Evolutionary conservation across 495 filamentous ascomycete genomes (phyloP).

Genomic region (Staphylotrichum longicolle): DNA sequence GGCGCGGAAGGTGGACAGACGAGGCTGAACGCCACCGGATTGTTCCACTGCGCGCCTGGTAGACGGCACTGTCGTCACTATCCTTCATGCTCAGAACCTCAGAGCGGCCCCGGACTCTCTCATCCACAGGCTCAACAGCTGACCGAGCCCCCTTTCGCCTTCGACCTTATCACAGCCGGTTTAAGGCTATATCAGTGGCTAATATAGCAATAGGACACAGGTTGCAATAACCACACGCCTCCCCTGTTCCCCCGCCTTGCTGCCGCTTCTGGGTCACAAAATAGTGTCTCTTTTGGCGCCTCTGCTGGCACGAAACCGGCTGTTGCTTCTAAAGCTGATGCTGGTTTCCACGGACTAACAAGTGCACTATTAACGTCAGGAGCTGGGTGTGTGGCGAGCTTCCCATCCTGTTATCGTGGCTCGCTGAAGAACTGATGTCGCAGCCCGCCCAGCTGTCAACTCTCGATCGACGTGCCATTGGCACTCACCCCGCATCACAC

Average conservation of each 20-base stretch:
- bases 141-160: conserved; percentile 38
- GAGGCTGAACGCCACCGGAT: too few species aligned
- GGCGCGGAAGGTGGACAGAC: too few species aligned
- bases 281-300: background rate
- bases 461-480: conserved; percentile 19
- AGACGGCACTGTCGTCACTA: background rate
- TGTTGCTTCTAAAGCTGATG: too few species aligned
- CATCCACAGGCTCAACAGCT: background rate
- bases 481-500: conserved; percentile 9
- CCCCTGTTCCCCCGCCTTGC: conserved; percentile 12
- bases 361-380: too few species aligned
- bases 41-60: too few species aligned
- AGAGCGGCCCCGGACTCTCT: background rate
- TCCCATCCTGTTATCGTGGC: background rate
- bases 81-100: conserved; percentile 1
- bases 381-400: too few species aligned
- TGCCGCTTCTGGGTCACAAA: background rate
- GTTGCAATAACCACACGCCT: conserved; percentile 25
- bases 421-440: conserved; percentile 20
- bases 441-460: conserved; percentile 22
- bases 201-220: conserved; percentile 34
- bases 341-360: too few species aligned
- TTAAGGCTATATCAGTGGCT: conserved; percentile 45
- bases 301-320: too few species aligned
- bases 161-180: conserved; percentile 36